These are phyloP conservation scores for Neoboletus subvelutipes DNA, from an alignment of 768 basidiomycete species.

Conservation along the genomic window DNA sequence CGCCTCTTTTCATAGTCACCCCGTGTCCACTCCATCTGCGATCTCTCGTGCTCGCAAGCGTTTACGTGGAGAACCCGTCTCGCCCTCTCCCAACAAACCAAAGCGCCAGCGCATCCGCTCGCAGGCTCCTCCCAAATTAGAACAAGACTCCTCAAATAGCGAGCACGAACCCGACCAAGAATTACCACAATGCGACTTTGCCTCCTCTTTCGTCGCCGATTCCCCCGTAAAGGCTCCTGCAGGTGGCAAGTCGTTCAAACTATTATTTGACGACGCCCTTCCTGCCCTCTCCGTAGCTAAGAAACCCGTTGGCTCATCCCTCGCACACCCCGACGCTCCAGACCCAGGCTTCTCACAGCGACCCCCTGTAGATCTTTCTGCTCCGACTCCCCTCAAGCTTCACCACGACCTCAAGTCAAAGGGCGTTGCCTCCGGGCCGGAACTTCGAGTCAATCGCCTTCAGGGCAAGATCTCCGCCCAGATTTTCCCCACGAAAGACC, in stretches of 20 bases:
- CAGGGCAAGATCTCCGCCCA: constrained; percentile 5
- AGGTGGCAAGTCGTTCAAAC: constrained; percentile 60
- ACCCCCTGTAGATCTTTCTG: neutral
- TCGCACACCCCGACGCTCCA: neutral
- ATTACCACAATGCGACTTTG: constrained; percentile 26
- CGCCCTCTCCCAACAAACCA: constrained; percentile 77
- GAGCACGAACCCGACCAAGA: constrained; percentile 39
- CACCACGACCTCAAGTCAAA: constrained; percentile 4
- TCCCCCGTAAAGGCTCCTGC: constrained; percentile 66
- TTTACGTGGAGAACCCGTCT: constrained; percentile 78
- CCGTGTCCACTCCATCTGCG: constrained; percentile 39
- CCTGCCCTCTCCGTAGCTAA: constrained; percentile 18
- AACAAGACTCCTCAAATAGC: constrained; percentile 28
- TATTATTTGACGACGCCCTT: constrained; percentile 61
- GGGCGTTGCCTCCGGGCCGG: neutral
- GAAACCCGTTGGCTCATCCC: constrained; percentile 10
- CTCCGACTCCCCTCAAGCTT: constrained; percentile 1
- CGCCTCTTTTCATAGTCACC: constrained; percentile 19
- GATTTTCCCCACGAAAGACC: constrained; percentile 15
- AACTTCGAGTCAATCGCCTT: constrained; percentile 1
- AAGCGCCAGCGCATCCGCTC: constrained; percentile 62
- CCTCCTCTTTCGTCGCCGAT: constrained; percentile 60
- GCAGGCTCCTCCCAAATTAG: constrained; percentile 35
- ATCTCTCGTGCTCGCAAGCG: constrained; percentile 75
- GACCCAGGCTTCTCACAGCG: neutral